phyloP scores from a whole-genome alignment of 2,329 filamentous ascomycete genomes.

The Ophiostoma montium region DNA sequence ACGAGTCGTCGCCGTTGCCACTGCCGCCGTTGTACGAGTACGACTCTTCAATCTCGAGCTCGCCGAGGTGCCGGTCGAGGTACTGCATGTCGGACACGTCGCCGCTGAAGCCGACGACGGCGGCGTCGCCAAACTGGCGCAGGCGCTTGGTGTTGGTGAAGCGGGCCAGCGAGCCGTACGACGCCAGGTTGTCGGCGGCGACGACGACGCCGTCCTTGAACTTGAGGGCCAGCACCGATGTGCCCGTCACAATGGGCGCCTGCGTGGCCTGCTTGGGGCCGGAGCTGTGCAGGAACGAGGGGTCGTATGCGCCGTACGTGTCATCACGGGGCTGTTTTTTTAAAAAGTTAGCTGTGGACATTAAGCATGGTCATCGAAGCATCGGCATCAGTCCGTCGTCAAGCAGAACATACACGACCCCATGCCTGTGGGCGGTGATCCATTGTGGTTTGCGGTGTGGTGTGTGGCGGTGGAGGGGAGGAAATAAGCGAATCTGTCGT shows the following conservation, averaged over 20 bases:
- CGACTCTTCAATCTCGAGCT: constrained; percentile 77
- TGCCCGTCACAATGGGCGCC: constrained; percentile 86
- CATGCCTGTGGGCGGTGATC: constrained; percentile 61
- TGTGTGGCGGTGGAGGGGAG: not conserved
- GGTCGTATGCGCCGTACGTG: constrained; percentile 87
- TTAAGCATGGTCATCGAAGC: too few species aligned
- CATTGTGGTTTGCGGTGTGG: constrained; percentile 27
- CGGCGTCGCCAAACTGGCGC: constrained; percentile 69
- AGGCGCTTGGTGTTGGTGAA: constrained; percentile 96
- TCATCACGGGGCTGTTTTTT: constrained; percentile 78
- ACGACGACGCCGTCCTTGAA: constrained; percentile 95
- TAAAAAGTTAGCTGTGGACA: not conserved
- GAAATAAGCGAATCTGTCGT: not conserved
- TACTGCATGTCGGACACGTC: constrained; percentile 99
- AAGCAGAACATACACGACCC: constrained; percentile 56
- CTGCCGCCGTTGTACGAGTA: constrained; percentile 53
- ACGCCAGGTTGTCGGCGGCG: constrained; percentile 92
- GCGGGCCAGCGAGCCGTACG: constrained; percentile 90
- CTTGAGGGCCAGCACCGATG: constrained; percentile 88
- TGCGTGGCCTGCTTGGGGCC: constrained; percentile 77
- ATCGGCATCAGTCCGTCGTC: too few species aligned
- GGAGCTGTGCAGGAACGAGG: constrained; percentile 60
- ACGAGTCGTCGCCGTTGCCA: too few species aligned
- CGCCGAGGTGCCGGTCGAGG: constrained; percentile 78
- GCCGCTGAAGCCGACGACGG: constrained; percentile 85